Base-by-base conservation (phyloP, 768 basidiomycete genomes). In the Naganishia randhawae region DNA sequence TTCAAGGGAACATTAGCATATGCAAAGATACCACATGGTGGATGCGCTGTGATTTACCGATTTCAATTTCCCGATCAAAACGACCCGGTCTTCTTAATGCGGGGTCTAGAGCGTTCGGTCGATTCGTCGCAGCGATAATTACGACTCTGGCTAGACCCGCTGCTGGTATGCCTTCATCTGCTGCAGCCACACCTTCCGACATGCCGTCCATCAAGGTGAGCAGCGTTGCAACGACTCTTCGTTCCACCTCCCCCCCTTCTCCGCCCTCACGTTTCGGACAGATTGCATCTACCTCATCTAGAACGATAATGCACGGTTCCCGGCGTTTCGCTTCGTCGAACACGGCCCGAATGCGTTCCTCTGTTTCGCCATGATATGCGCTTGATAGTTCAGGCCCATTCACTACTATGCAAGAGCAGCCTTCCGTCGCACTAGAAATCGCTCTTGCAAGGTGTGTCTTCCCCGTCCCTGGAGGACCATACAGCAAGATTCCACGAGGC, bases 341-440 rank as follows among this genome's bases (percentile, higher is more conserved):
- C 3, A 98, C 88, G 29, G 89, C 89, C 22, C 96, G 87, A 39
- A 99, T 83, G 70, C 88, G 87, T 0, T 90, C 87, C 76, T 99
- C 96, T 0, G 93, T 96, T 82, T 99, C 96, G 50, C 96, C 96
- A 75, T 98, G 96, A 75, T 92, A 98, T 0, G 93, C 92, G 22
- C 91, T 92, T 0, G 90, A 91, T 25, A 98, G 85, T 76, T 97
- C 93, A 14, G 96, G 93, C 0, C 96, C 96, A 73, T 95, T 95
- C 77, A 98, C 88, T 61, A 92, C 86, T 71, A 99, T 85, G n/a
- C 96, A 90, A 31, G 88, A 87, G 8, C 92, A 90, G 33, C 85
- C 85, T 0, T 77, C 71, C 0, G 90, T 90, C 6, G 93, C 91
- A 0, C 87, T 85, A 3, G 95, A 93, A 68, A 99, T 93, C 16